phyloP scores from a whole-genome alignment of 2,329 filamentous ascomycete genomes.

The Penicillium palitans region DNA sequence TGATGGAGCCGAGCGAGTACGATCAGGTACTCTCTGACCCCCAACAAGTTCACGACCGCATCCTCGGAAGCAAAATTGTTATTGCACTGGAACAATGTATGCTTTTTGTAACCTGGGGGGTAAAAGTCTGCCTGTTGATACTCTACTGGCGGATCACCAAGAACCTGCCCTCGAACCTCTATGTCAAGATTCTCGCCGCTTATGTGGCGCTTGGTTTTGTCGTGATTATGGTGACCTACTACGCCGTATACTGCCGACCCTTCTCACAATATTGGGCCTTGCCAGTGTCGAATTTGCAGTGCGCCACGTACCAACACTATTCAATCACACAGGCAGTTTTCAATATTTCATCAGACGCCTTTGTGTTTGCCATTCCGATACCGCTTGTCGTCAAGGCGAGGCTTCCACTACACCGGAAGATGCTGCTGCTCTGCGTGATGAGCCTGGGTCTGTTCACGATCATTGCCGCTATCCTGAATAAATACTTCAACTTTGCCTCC shows the following conservation, averaged over 20 bases:
- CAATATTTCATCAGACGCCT: slow-evolving; percentile 44
- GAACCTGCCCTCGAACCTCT: slow-evolving; percentile 36
- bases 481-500: slow-evolving; percentile 45
- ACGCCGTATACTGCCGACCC: slow-evolving; percentile 53
- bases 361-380: slow-evolving; percentile 41
- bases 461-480: slow-evolving; percentile 49
- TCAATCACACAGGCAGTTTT: slow-evolving; percentile 48
- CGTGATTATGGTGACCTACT: slow-evolving; percentile 52
- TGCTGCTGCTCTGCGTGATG: slow-evolving; percentile 38
- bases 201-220: slow-evolving; percentile 49
- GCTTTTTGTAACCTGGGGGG: slow-evolving; percentile 50
- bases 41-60: slow-evolving; percentile 44
- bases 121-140: slow-evolving; percentile 53
- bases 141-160: slow-evolving; percentile 51
- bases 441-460: slow-evolving; percentile 44
- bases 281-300: slow-evolving; percentile 41
- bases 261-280: slow-evolving; percentile 54
- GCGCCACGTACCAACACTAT: slow-evolving; percentile 44
- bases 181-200: slow-evolving; percentile 42
- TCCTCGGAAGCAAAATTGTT: slow-evolving; percentile 52
- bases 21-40: slow-evolving; percentile 34
- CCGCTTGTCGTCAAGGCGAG: slow-evolving; percentile 39
- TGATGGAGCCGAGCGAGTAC: slow-evolving; percentile 41
- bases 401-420: slow-evolving; percentile 36
- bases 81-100: slow-evolving; percentile 53